Percentiles rank a stretch among this genome's conserved stretches.
Evolutionary conservation across 2,329 filamentous ascomycete species (phyloP).

Genomic region (Cordyceps cateniannulata): DNA sequence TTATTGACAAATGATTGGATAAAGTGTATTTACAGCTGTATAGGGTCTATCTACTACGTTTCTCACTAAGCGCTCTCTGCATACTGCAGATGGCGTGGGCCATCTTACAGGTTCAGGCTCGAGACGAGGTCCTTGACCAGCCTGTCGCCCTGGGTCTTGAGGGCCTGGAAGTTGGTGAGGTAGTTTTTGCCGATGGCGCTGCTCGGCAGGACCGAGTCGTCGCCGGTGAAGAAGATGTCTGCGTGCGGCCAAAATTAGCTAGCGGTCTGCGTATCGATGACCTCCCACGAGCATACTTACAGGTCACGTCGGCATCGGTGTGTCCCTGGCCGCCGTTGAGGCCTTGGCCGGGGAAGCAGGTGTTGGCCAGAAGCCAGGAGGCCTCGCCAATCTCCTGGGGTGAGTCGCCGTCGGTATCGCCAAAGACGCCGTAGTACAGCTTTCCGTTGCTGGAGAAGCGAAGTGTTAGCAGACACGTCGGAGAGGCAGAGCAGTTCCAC

Average conservation of each 20-base stretch:
- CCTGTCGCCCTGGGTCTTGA: conserved; percentile 1
- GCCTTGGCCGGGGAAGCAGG: conserved; percentile 1
- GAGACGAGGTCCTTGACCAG: not conserved
- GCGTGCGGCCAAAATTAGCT: not conserved
- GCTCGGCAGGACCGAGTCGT: conserved; percentile 1
- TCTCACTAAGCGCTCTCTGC: not conserved
- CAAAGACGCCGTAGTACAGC: conserved; percentile 3
- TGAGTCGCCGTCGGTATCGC: conserved; percentile 2
- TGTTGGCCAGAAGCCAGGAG: conserved; percentile 5
- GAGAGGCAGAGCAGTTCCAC: no score
- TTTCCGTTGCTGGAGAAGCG: not conserved
- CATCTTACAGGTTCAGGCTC: not conserved
- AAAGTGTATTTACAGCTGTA: not conserved
- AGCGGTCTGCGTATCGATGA: no score
- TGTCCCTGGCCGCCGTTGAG: conserved; percentile 4
- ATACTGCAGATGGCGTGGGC: not conserved
- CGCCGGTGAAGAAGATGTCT: conserved; percentile 8
- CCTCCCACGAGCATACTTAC: not conserved
- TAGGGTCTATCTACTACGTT: not conserved
- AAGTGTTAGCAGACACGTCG: not conserved
- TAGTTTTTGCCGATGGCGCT: conserved; percentile 2
- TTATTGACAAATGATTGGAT: no score
- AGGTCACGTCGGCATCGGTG: not conserved
- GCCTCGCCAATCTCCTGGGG: conserved; percentile 7
- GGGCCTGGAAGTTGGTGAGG: conserved; percentile 2